A percentile compares a stretch with the other conserved stretches of the same genome.
Conservation (phyloP, 768 basidiomycete genomes). For the Lenzites betulinus region DNA sequence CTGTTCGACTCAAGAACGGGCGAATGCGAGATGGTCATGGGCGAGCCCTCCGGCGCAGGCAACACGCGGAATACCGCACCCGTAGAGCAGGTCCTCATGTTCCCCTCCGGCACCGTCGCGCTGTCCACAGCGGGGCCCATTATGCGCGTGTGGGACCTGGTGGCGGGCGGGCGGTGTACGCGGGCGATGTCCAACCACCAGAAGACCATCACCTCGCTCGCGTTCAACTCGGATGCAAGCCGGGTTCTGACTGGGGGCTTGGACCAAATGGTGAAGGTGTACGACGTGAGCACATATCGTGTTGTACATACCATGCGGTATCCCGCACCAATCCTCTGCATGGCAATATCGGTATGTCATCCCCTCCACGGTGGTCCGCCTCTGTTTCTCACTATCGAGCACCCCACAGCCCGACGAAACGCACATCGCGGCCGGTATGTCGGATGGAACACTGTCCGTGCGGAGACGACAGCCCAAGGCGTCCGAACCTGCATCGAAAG, state of each 20-base stretch:
- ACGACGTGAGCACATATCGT: conserved; percentile 90
- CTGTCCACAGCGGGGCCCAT: conserved; percentile 91
- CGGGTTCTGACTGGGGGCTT: conserved; percentile 87
- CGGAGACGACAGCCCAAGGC: conserved; percentile 82
- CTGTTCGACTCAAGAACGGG: conserved; percentile 88
- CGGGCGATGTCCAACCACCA: conserved; percentile 96
- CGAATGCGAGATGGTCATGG: conserved; percentile 83
- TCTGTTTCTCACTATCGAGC: background rate
- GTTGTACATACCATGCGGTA: conserved; percentile 99
- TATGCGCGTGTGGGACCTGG: conserved; percentile 91
- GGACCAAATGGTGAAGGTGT: conserved; percentile 99
- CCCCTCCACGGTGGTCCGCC: background rate
- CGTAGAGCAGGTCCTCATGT: conserved; percentile 91
- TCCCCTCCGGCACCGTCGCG: conserved; percentile 85
- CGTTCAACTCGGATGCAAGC: conserved; percentile 75
- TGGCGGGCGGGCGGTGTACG: conserved; percentile 86
- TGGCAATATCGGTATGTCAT: conserved; percentile 83
- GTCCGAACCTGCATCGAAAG: conserved; percentile 49
- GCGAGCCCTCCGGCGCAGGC: conserved; percentile 34
- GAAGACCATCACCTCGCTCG: conserved; percentile 90
- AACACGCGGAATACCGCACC: conserved; percentile 51
- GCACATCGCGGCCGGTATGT: conserved; percentile 96
- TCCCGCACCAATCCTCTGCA: conserved; percentile 85
- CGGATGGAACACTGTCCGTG: conserved; percentile 97
- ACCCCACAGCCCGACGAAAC: conserved; percentile 87